Evolutionary conservation across 2,329 filamentous ascomycete species (phyloP).

Genomic region (Zarea fungicola): DNA sequence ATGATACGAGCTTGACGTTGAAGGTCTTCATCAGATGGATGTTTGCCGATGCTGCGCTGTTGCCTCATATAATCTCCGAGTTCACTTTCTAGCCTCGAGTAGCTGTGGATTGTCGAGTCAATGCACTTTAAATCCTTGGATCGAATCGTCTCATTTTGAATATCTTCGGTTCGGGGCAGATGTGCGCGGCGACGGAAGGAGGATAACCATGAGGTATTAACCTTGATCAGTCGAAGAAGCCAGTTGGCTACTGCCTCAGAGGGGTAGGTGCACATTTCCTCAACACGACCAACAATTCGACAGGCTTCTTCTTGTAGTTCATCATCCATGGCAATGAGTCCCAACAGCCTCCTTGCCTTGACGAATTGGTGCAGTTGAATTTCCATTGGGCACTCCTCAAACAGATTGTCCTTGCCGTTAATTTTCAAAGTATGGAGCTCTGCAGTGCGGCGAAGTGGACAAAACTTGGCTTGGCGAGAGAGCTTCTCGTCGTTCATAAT

Average conservation of each 20-base stretch:
- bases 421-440: constrained; percentile 47
- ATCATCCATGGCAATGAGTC: constrained; percentile 54
- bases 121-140: constrained; percentile 51
- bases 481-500: constrained; percentile 44
- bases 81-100: constrained; percentile 50
- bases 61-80: constrained; percentile 46
- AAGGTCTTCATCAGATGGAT: constrained; percentile 49
- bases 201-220: constrained; percentile 49
- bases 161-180: constrained; percentile 52
- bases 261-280: constrained; percentile 44
- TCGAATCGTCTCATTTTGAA: constrained; percentile 42
- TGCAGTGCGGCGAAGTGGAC: constrained; percentile 39
- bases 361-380: constrained; percentile 50
- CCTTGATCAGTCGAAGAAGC: constrained; percentile 47
- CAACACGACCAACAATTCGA: constrained; percentile 51
- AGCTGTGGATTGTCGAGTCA: constrained; percentile 56
- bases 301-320: constrained; percentile 58
- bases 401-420: constrained; percentile 53
- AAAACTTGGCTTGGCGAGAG: constrained; percentile 41
- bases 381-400: constrained; percentile 53
- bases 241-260: constrained; percentile 50
- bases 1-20: constrained; percentile 55
- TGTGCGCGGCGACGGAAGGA: constrained; percentile 52
- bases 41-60: constrained; percentile 39
- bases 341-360: constrained; percentile 44